Conservation (phyloP, 345 rosid genomes). For the Populus simonii region DNA sequence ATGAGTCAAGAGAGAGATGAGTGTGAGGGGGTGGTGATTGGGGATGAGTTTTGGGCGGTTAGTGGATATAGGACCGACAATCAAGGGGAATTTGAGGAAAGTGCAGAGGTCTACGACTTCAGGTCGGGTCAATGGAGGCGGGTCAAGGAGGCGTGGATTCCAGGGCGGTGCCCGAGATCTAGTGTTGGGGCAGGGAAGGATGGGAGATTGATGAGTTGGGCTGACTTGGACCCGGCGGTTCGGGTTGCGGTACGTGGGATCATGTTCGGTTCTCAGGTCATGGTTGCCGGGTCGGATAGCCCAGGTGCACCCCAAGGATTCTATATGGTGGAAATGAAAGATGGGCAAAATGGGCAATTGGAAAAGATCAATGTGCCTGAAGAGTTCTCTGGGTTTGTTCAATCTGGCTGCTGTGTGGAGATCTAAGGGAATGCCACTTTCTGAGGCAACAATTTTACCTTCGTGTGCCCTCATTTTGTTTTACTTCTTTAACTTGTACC, state of each 20-base stretch:
- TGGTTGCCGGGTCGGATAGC: slow-evolving; percentile 50
- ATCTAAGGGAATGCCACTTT: slow-evolving; percentile 14
- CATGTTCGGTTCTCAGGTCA: slow-evolving; percentile 20
- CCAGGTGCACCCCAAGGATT: slow-evolving; percentile 51
- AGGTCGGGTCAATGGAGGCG: slow-evolving; percentile 46
- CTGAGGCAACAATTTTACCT: not conserved
- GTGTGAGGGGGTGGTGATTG: slow-evolving; percentile 56
- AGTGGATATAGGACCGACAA: slow-evolving; percentile 58
- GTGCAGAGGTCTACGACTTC: slow-evolving; percentile 39
- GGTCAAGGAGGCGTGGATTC: slow-evolving; percentile 45
- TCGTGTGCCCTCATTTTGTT: too few relatives aligned
- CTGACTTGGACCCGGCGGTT: slow-evolving; percentile 10
- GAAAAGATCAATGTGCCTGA: slow-evolving; percentile 33
- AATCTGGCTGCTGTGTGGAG: slow-evolving; percentile 60
- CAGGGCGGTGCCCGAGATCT: slow-evolving; percentile 36
- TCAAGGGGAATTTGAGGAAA: slow-evolving; percentile 55
- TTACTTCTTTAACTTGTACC: too few relatives aligned
- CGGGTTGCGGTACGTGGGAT: slow-evolving; percentile 44
- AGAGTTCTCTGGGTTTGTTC: slow-evolving; percentile 54
- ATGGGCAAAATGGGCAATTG: slow-evolving; percentile 36
- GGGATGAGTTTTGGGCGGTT: slow-evolving; percentile 58
- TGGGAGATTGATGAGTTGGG: slow-evolving; percentile 9
- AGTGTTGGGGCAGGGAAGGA: slow-evolving; percentile 15
- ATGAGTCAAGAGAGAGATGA: slow-evolving; percentile 63
- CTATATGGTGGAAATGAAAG: slow-evolving; percentile 14